These are phyloP conservation scores for Neurospora tetraspora DNA, from an alignment of 495 filamentous ascomycete genomes.

Conservation along the genomic window DNA sequence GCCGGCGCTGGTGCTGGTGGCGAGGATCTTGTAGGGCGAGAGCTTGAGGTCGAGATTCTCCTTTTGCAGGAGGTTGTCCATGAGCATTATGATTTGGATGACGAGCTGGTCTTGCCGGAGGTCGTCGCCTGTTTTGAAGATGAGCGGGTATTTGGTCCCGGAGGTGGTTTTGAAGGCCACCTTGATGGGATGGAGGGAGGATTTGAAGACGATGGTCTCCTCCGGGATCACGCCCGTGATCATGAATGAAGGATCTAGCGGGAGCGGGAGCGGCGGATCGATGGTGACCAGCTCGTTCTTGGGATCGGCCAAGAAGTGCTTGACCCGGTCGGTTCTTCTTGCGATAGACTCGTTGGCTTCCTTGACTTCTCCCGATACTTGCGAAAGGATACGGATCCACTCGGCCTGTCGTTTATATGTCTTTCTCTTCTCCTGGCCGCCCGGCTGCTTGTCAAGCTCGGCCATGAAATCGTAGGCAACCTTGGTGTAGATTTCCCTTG, in stretches of 20 bases:
- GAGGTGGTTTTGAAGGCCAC: constrained; percentile 79
- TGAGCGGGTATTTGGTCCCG: constrained; percentile 72
- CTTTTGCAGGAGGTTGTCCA: constrained; percentile 92
- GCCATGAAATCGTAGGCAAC: constrained; percentile 94
- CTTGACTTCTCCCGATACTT: constrained; percentile 83
- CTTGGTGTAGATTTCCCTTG: constrained; percentile 76
- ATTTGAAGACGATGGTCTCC: constrained; percentile 89
- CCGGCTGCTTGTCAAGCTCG: constrained; percentile 54
- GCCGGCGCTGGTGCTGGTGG: constrained; percentile 79
- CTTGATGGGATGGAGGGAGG: constrained; percentile 78
- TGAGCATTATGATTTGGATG: constrained; percentile 95
- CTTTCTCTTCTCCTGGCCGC: constrained; percentile 59
- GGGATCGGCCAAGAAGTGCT: constrained; percentile 72
- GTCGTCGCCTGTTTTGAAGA: constrained; percentile 97
- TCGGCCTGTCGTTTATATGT: constrained; percentile 82
- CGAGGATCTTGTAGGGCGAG: constrained; percentile 90
- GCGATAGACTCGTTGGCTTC: constrained; percentile 65
- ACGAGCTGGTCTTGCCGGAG: constrained; percentile 95
- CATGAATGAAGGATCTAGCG: constrained; percentile 73
- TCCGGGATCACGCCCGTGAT: constrained; percentile 74
- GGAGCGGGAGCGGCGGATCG: constrained; percentile 80
- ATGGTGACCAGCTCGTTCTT: constrained; percentile 77
- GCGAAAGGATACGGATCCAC: constrained; percentile 74
- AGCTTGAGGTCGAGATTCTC: constrained; percentile 96
- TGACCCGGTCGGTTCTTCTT: constrained; percentile 72